Base-by-base conservation (phyloP, 192 early-diverging fungal species). In the Linnemannia elongata region DNA sequence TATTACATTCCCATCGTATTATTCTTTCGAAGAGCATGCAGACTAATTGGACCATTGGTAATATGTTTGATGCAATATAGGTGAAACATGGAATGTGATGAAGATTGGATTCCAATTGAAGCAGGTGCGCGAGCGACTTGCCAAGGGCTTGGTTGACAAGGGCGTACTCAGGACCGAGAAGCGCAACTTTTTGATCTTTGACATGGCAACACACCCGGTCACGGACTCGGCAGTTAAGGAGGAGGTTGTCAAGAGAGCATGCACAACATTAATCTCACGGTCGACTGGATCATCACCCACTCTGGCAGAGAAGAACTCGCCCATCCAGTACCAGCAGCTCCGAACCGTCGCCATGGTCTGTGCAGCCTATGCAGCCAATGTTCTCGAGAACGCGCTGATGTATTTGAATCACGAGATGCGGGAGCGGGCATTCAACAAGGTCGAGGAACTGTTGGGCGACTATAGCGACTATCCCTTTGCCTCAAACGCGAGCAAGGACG, bases 61-160 rank as follows among this genome's bases (percentile, higher is more conserved):
- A 68, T 45, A 45, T 78, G 42, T 52, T 60, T 27, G 33, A 41
- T 41, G 35, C n/a, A 49, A 49, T 80, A 20, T 72, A 97, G 97
- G 98, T 70, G 98, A 99, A 92, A 99, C 98, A 13, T 99, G 98
- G 98, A 99, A 99, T 89, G 92, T 99, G 36, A 93, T 96, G 90
- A 98, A 97, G 86, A 96, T 98, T 88, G 96, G 96, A 69, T 99
- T 97, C 88, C 98, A 99, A 91, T 91, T 99, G 38, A 99, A 98
- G 88, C 97, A 99, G 91, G 98, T 99, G 6, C 94, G 98, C 27
- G 98, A 99, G 88, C 91, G 98, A 27, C 92, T 99, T 68, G 96
- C 97, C 33, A 99, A 99, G 89, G 98, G 97, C 9, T 89, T 99
- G 54, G 98, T 99, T 18, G 98, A 99, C 88, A 99, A 99, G 88